Evolutionary conservation across 1,284 basidiomycete species (phyloP), one percentile per base, ranked within the genome.

Genomic region (Peniophora sp.): DNA sequence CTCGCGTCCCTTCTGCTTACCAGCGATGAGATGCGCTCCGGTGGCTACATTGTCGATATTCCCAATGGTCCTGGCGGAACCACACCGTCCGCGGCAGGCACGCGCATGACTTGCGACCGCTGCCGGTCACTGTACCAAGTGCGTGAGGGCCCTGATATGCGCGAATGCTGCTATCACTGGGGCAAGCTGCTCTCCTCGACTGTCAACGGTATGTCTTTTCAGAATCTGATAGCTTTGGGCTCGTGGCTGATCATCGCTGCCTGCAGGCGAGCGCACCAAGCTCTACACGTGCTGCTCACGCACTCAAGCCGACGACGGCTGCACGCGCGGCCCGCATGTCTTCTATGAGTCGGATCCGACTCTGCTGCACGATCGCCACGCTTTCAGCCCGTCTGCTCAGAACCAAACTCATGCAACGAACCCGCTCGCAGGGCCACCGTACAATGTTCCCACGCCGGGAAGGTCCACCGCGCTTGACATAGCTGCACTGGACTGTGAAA

Each of bases 401-500:
- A 44, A 62, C 43, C 45, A 20, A 22, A 2, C 32, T 32, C 32
- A 49, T 9, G 41, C 34, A 52, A 55, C 24, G 49, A 61, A n/a
- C 54, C 27, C 27, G 27, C 27, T 32, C 27, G 27, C 27, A 32
- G 27, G 27, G 27, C 27, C 27, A 32, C 27, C 27, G 6, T 32
- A 6, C 27, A 32, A 32, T 32, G 27, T 32, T 32, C 27, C 27
- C 27, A 32, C 27, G 27, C 27, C 27, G 5, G 27, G 27, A 5
- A 32, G 27, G 27, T 67, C 70, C 52, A 71, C 72, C 1, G 69
- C 75, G 2, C 66, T 89, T 27, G 88, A 91, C 50, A 78, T 93
- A 1, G 86, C 85, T 5, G 89, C 88, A 0, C 69, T 96, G 48
- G 93, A 96, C 65, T 95, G 89, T 63, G 94, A 97, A 65, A 92